Evolutionary conservation across 1,139 yeast genomes (phyloP).

Genomic region (Magnusiomyces ingens): DNA sequence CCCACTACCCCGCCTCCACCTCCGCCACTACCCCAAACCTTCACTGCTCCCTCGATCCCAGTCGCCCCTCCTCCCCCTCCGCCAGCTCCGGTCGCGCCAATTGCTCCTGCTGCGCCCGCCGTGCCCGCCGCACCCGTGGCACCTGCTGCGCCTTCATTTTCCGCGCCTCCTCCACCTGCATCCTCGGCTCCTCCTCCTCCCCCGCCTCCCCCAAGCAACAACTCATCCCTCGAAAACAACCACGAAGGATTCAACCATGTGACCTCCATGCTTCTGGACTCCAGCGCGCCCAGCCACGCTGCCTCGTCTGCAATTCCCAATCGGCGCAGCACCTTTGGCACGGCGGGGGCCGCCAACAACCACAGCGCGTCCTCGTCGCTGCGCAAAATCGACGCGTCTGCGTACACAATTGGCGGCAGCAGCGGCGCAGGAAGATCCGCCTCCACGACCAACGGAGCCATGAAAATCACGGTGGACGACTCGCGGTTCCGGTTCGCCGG

Average conservation of each 20-base stretch:
- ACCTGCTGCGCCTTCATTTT: constrained; percentile 23
- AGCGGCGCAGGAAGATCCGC: constrained; percentile 17
- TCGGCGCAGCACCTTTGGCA: constrained; percentile 21
- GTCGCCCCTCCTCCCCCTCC: constrained; percentile 27
- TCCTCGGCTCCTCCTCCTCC: constrained; percentile 25
- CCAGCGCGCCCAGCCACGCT: constrained; percentile 18
- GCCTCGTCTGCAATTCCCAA: constrained; percentile 18
- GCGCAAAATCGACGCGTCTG: constrained; percentile 30
- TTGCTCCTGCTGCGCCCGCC: constrained; percentile 27
- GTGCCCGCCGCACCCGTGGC: constrained; percentile 29
- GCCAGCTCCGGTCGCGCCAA: constrained; percentile 23
- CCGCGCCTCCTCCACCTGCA: constrained; percentile 25
- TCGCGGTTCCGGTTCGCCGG: constrained; percentile 66
- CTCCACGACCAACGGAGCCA: constrained; percentile 10
- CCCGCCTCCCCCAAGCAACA: constrained; percentile 19
- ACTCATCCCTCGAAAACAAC: constrained; percentile 14
- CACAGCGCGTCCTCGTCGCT: too few species aligned
- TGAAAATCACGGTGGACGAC: constrained; percentile 52
- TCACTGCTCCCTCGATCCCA: constrained; percentile 23
- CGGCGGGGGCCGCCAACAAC: too few species aligned
- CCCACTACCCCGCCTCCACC: constrained; percentile 27
- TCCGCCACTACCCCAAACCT: constrained; percentile 17
- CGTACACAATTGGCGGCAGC: constrained; percentile 27
- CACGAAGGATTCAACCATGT: constrained; percentile 11
- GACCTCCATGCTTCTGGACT: background rate